Evolutionary conservation across 2,329 filamentous ascomycete genomes (phyloP).

Genomic region (Penicillium capsulatum): DNA sequence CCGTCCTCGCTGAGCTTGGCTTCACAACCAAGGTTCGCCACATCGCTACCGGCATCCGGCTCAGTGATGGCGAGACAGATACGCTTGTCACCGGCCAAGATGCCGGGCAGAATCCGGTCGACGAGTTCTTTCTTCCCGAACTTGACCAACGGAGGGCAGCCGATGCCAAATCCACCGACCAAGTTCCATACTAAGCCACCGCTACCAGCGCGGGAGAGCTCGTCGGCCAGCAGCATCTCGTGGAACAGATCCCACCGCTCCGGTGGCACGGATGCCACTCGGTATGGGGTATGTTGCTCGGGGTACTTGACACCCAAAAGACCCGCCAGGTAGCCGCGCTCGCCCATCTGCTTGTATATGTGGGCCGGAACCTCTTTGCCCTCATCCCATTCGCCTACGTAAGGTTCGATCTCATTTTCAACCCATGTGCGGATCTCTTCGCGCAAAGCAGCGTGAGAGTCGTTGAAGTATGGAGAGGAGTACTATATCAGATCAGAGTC

Average conservation of each 20-base stretch:
- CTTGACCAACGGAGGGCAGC: constrained; percentile 84
- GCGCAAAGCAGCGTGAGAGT: constrained; percentile 85
- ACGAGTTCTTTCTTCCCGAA: constrained; percentile 82
- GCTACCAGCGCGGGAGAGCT: constrained; percentile 81
- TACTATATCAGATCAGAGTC: constrained; percentile 54
- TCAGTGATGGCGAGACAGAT: constrained; percentile 98
- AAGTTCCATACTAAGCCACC: constrained; percentile 97
- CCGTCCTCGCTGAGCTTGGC: constrained; percentile 92
- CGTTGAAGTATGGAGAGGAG: constrained; percentile 94
- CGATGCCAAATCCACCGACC: constrained; percentile 94
- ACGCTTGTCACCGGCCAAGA: constrained; percentile 88
- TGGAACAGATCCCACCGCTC: constrained; percentile 99
- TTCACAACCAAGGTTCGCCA: constrained; percentile 92
- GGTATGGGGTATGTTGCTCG: constrained; percentile 64
- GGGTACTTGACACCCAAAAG: constrained; percentile 78
- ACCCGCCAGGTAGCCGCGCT: constrained; percentile 85
- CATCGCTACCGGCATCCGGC: constrained; percentile 89
- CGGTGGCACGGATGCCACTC: constrained; percentile 70
- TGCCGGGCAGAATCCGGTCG: constrained; percentile 81
- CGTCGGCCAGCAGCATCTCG: constrained; percentile 91
- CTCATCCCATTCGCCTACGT: constrained; percentile 96
- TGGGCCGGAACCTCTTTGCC: constrained; percentile 80
- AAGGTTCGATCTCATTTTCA: constrained; percentile 79
- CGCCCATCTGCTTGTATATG: constrained; percentile 94
- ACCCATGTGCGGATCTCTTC: constrained; percentile 91